Evolutionary conservation across 1,284 basidiomycete species (phyloP).

Genomic region (Wolfiporia cocos): DNA sequence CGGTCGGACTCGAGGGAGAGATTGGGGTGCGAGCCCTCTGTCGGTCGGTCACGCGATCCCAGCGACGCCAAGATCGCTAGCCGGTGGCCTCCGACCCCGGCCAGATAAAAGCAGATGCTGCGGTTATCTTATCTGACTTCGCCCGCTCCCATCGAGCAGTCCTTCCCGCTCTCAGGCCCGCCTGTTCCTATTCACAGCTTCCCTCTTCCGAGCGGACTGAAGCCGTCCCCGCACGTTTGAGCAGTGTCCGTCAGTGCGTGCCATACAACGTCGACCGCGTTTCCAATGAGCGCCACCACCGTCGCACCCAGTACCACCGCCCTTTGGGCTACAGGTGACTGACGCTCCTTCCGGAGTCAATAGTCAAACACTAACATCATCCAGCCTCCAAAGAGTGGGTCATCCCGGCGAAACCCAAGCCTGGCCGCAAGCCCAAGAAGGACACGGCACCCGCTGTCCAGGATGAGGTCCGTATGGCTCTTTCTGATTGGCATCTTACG

Average conservation of each 20-base stretch:
- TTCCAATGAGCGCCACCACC: slow-evolving; percentile 23
- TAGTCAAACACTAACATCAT: slow-evolving; percentile 6
- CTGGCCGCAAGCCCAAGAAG: slow-evolving; percentile 84
- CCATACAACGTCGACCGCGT: background rate
- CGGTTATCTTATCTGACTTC: slow-evolving; percentile 28
- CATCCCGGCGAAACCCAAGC: slow-evolving; percentile 84
- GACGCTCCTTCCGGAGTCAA: slow-evolving; percentile 8
- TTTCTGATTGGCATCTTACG: no score
- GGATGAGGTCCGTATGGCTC: slow-evolving; percentile 36
- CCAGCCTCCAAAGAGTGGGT: slow-evolving; percentile 88
- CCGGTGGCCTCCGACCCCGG: slow-evolving; percentile 4
- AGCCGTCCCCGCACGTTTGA: slow-evolving; percentile 7
- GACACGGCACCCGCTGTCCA: slow-evolving; percentile 36
- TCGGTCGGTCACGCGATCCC: slow-evolving; percentile 2
- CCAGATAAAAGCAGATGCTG: slow-evolving; percentile 15
- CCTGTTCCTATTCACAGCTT: slow-evolving; percentile 14
- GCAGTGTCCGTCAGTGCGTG: background rate
- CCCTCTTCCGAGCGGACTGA: slow-evolving; percentile 9
- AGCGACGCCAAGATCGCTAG: slow-evolving; percentile 5
- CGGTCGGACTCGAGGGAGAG: slow-evolving; percentile 1
- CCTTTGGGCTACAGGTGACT: slow-evolving; percentile 43
- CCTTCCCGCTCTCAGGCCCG: slow-evolving; percentile 12
- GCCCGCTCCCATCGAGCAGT: slow-evolving; percentile 2
- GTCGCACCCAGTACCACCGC: slow-evolving; percentile 39
- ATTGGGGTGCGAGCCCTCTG: slow-evolving; percentile 5